A percentile compares a stretch with the other conserved stretches of the same genome.
These are phyloP conservation scores for Phytopythium vexans DNA, from an alignment of 352 stramenopile species.

Conservation along the genomic window DNA sequence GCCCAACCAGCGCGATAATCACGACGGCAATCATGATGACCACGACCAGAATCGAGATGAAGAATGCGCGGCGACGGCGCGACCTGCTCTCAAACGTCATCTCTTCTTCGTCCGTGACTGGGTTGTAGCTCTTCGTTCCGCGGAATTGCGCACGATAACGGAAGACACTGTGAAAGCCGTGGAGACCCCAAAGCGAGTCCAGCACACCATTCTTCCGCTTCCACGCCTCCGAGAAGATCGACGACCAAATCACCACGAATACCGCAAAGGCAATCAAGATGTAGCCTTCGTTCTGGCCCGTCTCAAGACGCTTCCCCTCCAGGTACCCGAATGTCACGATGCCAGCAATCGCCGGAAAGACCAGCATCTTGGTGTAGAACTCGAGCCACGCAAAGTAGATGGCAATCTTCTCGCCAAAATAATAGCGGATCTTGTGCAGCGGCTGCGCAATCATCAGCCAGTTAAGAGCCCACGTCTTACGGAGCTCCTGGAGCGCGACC, in stretches of 20 bases:
- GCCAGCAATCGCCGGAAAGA: constrained; percentile 74
- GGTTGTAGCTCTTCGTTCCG: constrained; percentile 71
- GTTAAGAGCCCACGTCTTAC: constrained; percentile 64
- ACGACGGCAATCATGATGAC: constrained; percentile 75
- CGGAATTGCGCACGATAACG: constrained; percentile 84
- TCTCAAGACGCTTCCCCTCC: constrained; percentile 35
- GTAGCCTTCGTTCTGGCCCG: constrained; percentile 49
- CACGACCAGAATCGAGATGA: constrained; percentile 60
- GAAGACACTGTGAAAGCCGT: constrained; percentile 69
- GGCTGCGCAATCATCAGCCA: constrained; percentile 81
- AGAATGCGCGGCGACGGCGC: constrained; percentile 51
- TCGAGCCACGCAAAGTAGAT: constrained; percentile 92
- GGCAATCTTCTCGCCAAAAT: constrained; percentile 90
- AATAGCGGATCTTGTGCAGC: constrained; percentile 85
- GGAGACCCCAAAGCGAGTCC: constrained; percentile 81
- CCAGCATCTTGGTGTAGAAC: constrained; percentile 92
- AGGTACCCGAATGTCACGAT: constrained; percentile 74
- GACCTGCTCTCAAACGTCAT: constrained; percentile 65
- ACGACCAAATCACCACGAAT: constrained; percentile 88
- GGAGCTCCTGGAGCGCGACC: constrained; percentile 65
- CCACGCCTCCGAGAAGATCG: constrained; percentile 86
- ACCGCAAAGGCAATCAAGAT: constrained; percentile 75
- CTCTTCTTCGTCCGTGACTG: constrained; percentile 56
- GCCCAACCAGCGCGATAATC: constrained; percentile 54
- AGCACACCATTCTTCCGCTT: constrained; percentile 85